Base-by-base conservation (phyloP, 148 eudicot genomes). In the Persicaria maculosa region DNA sequence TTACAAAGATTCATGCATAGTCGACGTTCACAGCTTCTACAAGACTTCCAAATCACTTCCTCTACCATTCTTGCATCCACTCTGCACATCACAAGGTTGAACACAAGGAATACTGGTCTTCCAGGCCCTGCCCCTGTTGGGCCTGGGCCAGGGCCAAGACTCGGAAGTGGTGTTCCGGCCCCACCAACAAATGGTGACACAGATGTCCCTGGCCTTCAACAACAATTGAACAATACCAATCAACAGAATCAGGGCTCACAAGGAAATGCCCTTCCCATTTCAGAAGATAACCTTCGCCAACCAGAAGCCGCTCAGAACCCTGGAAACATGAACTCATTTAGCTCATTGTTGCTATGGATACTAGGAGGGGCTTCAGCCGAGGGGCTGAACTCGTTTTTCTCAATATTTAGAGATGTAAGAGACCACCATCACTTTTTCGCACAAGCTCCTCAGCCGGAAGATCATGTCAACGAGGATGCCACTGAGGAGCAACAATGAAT, bases 361-460 rank as follows among this genome's bases (percentile, higher is more conserved):
- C 78, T 92, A 57, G 99, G 97, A 17, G 99, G 98, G 73, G 97
- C 97, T 70, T 86, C 93, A 48, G 87, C 98, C 1, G 99, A 95
- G 82, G 89, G 97, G 48, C 86, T 90, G 61, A 95, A 90, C 85
- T 95, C 96, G 6, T 82, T 95, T 75, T 82, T 95, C 67, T 95
- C 99, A 44, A 92, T 95, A 57, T 95, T 95, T 76, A 85, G 93
- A 80, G 97, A 94, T 69, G 79, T 84, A 45, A 88, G 98, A 83
- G 90, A 87, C 80, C 98, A 90, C 77, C 92, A 87, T 61, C 97
- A 86, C 74, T 86, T 85, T 68, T 88, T 81, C 80, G 78, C 86
- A 40, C 87, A 84, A 71, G 40, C 82, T 73, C 82, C 93, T n/a
- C 78, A 74, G 65, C 85, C 80, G 79, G 92, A 88, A 73, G 80